Percentiles rank a stretch among this genome's conserved stretches.
phyloP scores from a whole-genome alignment of 495 filamentous ascomycete species.

The Trichoderma erinaceum region DNA sequence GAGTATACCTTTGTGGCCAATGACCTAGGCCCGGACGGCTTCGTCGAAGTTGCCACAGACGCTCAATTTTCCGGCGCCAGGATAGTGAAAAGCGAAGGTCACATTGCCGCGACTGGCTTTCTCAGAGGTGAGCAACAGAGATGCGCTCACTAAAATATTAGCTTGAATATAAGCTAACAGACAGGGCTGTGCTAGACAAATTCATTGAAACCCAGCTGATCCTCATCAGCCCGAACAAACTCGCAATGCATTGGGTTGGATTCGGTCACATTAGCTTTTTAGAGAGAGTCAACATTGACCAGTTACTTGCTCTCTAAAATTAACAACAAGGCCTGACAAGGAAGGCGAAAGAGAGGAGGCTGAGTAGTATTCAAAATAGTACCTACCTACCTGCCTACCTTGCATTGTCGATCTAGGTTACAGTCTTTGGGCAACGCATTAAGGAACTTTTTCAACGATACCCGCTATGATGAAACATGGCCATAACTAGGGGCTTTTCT shows the following conservation, averaged over 20 bases:
- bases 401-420: background rate
- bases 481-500: background rate
- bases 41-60: constrained; percentile 51
- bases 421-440: background rate
- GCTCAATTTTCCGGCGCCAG: constrained; percentile 64
- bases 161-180: constrained; percentile 13
- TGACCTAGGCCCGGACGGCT: constrained; percentile 62
- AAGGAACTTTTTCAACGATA: background rate
- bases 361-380: background rate
- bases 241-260: constrained; percentile 77
- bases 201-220: constrained; percentile 72
- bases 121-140: constrained; percentile 50
- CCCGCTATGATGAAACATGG: constrained; percentile 7
- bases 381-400: too few species aligned
- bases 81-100: constrained; percentile 68
- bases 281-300: constrained; percentile 69
- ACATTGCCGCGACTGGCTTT: constrained; percentile 69
- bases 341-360: background rate
- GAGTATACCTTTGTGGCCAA: constrained; percentile 72
- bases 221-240: constrained; percentile 63
- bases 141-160: background rate
- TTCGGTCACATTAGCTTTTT: constrained; percentile 79
- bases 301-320: constrained; percentile 33
- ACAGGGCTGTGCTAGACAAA: constrained; percentile 44
- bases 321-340: background rate